These are phyloP conservation scores for Xylariaceae sp. DNA, from an alignment of 2,329 filamentous ascomycete genomes.

Conservation along the genomic window DNA sequence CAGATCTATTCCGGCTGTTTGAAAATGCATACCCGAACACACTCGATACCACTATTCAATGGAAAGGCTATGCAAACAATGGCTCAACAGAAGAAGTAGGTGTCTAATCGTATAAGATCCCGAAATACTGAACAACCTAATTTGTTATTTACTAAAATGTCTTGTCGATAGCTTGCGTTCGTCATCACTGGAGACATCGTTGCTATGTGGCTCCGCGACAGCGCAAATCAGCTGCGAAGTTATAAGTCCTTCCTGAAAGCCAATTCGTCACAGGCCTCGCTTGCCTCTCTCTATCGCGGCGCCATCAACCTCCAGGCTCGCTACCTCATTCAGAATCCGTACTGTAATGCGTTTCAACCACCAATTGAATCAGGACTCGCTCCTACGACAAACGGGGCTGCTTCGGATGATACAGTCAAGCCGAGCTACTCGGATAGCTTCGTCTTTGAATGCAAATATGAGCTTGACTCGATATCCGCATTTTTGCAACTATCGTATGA, in stretches of 20 bases:
- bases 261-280: constrained; percentile 47
- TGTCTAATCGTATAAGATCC: constrained; percentile 39
- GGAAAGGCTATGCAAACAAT: constrained; percentile 58
- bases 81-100: constrained; percentile 60
- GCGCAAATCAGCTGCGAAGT: constrained; percentile 72
- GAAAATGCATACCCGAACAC: constrained; percentile 72
- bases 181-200: constrained; percentile 86
- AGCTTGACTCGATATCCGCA: constrained; percentile 74
- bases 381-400: constrained; percentile 53
- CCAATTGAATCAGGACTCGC: constrained; percentile 68
- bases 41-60: constrained; percentile 67
- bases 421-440: constrained; percentile 62
- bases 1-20: constrained; percentile 69
- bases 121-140: constrained; percentile 27
- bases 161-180: constrained; percentile 58
- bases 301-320: constrained; percentile 73
- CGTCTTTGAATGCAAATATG: constrained; percentile 83
- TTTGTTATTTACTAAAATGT: constrained; percentile 40
- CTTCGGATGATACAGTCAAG: constrained; percentile 56
- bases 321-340: constrained; percentile 67
- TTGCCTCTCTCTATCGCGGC: constrained; percentile 68
- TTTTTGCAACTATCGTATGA: constrained; percentile 70
- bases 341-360: constrained; percentile 94
- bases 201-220: constrained; percentile 91
- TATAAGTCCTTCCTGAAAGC: constrained; percentile 63